These are phyloP conservation scores for Agaricales sp. DNA, from an alignment of 1,284 basidiomycete genomes.

Conservation along the genomic window DNA sequence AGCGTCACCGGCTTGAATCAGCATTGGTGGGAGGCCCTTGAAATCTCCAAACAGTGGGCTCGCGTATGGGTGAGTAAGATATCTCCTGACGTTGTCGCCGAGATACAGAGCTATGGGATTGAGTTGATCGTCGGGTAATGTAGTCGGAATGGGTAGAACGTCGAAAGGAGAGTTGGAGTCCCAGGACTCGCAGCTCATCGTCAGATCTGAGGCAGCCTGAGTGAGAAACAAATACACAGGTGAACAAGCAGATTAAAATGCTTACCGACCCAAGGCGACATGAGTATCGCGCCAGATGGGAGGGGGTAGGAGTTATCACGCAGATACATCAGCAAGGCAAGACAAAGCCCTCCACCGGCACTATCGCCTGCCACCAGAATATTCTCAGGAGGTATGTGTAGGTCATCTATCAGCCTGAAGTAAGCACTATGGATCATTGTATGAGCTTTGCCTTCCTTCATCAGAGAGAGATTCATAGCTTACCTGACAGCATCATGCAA, in stretches of 20 bases:
- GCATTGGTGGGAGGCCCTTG: constrained; percentile 76
- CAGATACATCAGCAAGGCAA: constrained; percentile 89
- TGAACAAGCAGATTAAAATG: constrained; percentile 13
- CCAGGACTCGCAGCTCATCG: constrained; percentile 96
- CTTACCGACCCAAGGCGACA: constrained; percentile 92
- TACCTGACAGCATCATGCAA: constrained; percentile 71
- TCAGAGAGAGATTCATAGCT: background rate
- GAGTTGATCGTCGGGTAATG: constrained; percentile 69
- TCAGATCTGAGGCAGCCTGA: constrained; percentile 57
- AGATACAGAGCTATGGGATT: constrained; percentile 92
- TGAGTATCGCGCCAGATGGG: constrained; percentile 74
- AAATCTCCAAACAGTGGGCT: constrained; percentile 94
- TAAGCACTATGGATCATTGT: too few relatives aligned
- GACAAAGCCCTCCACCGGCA: constrained; percentile 82
- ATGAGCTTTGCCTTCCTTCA: too few relatives aligned
- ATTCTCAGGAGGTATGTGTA: constrained; percentile 86
- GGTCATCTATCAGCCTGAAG: constrained; percentile 79
- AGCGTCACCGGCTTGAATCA: constrained; percentile 91
- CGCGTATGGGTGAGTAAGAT: constrained; percentile 93
- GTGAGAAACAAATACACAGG: constrained; percentile 3
- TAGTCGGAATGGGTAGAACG: constrained; percentile 61
- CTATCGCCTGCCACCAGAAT: constrained; percentile 87
- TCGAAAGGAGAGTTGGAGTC: constrained; percentile 83
- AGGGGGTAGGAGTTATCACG: constrained; percentile 76
- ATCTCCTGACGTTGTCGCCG: constrained; percentile 75